phyloP scores from a whole-genome alignment of 1,139 yeast species.

The Sugiyamaella japonica region DNA sequence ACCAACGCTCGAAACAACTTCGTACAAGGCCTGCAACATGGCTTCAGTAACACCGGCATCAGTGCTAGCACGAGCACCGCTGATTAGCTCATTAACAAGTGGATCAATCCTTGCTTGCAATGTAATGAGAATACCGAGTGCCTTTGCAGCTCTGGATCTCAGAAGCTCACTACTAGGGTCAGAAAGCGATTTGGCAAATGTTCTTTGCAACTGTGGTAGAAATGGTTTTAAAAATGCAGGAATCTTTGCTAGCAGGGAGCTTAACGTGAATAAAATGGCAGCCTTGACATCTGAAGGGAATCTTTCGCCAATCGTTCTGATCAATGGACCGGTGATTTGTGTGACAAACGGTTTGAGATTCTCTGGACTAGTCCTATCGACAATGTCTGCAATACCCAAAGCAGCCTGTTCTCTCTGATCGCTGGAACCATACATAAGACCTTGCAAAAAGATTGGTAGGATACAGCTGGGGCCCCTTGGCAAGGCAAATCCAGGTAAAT shows the following conservation, averaged over 20 bases:
- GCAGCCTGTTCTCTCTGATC: constrained; percentile 88
- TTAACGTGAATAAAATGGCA: constrained; percentile 83
- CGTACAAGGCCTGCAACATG: constrained; percentile 81
- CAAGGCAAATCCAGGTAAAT: constrained; percentile 69
- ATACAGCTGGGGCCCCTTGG: constrained; percentile 89
- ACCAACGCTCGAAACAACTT: constrained; percentile 82
- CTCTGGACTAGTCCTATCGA: constrained; percentile 80
- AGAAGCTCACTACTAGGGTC: constrained; percentile 64
- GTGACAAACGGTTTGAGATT: constrained; percentile 87
- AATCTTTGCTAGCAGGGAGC: constrained; percentile 72
- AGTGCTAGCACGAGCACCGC: constrained; percentile 63
- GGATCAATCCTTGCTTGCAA: constrained; percentile 96
- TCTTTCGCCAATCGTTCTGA: constrained; percentile 97
- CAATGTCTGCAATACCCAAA: constrained; percentile 82
- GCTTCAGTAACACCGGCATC: constrained; percentile 76
- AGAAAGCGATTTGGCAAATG: constrained; percentile 87
- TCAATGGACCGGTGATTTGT: constrained; percentile 92
- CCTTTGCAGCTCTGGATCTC: constrained; percentile 85
- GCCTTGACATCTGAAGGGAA: constrained; percentile 88
- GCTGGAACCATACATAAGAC: constrained; percentile 87
- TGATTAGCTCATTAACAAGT: constrained; percentile 74
- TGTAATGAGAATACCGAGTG: constrained; percentile 81
- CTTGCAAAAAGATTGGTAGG: constrained; percentile 90
- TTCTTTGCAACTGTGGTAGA: constrained; percentile 95
- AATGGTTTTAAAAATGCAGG: constrained; percentile 94